Conservation (phyloP, 129 eudicot genomes). For the Solidago caesia region DNA sequence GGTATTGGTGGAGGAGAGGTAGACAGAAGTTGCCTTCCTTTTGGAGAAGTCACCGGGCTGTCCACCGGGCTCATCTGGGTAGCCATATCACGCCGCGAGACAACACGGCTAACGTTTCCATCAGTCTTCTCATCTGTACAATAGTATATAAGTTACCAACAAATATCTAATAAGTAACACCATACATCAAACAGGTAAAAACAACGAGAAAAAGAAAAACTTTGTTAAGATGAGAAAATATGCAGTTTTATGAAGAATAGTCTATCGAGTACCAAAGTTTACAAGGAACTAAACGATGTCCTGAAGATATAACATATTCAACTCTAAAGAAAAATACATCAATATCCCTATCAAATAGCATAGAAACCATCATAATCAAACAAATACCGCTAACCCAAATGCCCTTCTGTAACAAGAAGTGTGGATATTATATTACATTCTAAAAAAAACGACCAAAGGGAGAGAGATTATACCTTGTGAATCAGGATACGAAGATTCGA, state of each 20-base stretch:
- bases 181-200: conserved; percentile 4
- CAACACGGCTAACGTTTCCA: conserved; percentile 34
- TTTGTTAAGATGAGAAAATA: too few relatives aligned
- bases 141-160: conserved; percentile 15
- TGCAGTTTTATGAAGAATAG: too few relatives aligned
- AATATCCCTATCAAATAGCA: neutral
- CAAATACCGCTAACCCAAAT: neutral
- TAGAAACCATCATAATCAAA: neutral
- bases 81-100: conserved; percentile 78
- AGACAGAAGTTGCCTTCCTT: conserved; percentile 43
- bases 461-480: conserved; percentile 51
- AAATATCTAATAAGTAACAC: conserved; percentile 4
- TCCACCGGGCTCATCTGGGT: conserved; percentile 89
- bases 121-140: conserved; percentile 60
- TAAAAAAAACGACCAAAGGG: neutral
- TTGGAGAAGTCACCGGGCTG: conserved; percentile 50
- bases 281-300: conserved; percentile 1
- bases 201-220: too few relatives aligned
- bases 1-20: conserved; percentile 37
- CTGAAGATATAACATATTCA: neutral
- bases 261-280: neutral
- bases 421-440: neutral
- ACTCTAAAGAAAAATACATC: neutral
- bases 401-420: neutral
- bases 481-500: conserved; percentile 48